Evolutionary conservation across 148 eudicot genomes (phyloP).

Genomic region (Cornus florida): DNA sequence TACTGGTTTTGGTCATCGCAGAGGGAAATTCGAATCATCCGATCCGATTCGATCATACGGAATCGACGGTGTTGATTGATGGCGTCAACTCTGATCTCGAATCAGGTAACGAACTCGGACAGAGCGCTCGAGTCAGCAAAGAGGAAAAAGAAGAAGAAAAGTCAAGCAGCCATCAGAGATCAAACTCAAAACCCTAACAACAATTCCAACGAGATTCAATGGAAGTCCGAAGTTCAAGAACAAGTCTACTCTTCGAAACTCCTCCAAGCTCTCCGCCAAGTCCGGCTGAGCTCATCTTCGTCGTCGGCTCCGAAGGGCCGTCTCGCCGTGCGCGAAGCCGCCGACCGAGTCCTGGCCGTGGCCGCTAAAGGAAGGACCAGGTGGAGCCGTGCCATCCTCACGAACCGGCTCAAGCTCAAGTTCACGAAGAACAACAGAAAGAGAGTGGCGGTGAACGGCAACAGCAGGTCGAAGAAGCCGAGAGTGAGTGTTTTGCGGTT

Average conservation of each 20-base stretch:
- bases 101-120: conserved; percentile 43
- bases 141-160: conserved; percentile 44
- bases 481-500: conserved; percentile 44
- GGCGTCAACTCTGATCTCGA: conserved; percentile 42
- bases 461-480: conserved; percentile 37
- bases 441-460: conserved; percentile 24
- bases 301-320: conserved; percentile 47
- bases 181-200: conserved; percentile 18
- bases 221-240: conserved; percentile 83
- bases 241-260: conserved; percentile 74
- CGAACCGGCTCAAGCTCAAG: conserved; percentile 65
- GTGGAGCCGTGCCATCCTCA: conserved; percentile 91
- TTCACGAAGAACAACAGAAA: conserved; percentile 53
- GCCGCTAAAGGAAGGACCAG: conserved; percentile 78
- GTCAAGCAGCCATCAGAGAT: conserved; percentile 14
- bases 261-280: conserved; percentile 70
- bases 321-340: conserved; percentile 69
- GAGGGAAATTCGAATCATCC: neutral
- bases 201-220: conserved; percentile 18
- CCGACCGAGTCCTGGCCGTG: conserved; percentile 66
- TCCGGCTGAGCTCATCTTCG: conserved; percentile 32
- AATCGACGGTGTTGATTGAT: conserved; percentile 16
- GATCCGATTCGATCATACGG: neutral
- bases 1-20: conserved; percentile 11
- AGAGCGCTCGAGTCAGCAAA: conserved; percentile 41